Conservation (phyloP, 2,329 filamentous ascomycete species). For the Cercospora janseana region DNA sequence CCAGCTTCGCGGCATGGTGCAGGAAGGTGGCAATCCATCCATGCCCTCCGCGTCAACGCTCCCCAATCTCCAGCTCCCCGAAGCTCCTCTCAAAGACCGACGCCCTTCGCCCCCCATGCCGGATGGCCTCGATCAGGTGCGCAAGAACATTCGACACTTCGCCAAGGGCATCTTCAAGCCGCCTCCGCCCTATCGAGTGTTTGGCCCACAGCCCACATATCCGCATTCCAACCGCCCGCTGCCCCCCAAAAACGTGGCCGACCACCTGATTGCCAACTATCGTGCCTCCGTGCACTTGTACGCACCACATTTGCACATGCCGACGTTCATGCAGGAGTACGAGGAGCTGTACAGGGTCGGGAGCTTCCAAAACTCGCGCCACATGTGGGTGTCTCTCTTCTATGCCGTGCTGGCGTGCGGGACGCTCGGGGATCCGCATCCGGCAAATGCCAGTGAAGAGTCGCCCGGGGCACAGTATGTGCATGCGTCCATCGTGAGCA, state of each 20-base stretch:
- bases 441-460: constrained; percentile 54
- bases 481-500: constrained; percentile 65
- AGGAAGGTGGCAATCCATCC: constrained; percentile 47
- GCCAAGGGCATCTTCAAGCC: constrained; percentile 77
- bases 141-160: constrained; percentile 69
- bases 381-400: constrained; percentile 75
- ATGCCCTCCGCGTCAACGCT: constrained; percentile 35
- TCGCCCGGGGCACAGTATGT: constrained; percentile 63
- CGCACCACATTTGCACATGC: constrained; percentile 86
- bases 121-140: constrained; percentile 69
- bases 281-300: constrained; percentile 73
- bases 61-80: constrained; percentile 37
- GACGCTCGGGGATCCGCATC: constrained; percentile 65
- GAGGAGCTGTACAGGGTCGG: constrained; percentile 71
- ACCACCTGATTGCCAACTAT: constrained; percentile 73
- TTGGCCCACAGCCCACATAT: constrained; percentile 45
- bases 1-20: constrained; percentile 65
- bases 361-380: constrained; percentile 59
- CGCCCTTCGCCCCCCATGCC: constrained; percentile 60
- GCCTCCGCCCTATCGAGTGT: constrained; percentile 65
- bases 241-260: constrained; percentile 67
- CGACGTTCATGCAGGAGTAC: constrained; percentile 72
- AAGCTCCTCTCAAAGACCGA: constrained; percentile 51
- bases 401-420: constrained; percentile 83
- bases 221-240: constrained; percentile 53